Base-by-base conservation (phyloP, 1,139 yeast species). In the Zygoascus hellenicus region DNA sequence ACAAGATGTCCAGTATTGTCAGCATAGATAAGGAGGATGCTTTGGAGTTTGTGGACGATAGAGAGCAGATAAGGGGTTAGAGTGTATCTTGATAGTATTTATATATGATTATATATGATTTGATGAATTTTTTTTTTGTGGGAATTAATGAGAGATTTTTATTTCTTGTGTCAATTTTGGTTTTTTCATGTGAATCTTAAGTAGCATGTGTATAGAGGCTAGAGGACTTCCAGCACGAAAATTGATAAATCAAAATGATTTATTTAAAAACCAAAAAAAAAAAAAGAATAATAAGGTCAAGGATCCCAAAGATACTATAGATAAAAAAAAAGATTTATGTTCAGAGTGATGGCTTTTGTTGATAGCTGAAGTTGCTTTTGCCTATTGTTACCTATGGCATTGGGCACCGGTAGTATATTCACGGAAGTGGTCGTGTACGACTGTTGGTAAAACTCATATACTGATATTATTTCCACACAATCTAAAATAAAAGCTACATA, bases 1-100 rank as follows among this genome's bases (percentile, higher is more conserved):
- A 87, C 62, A 88, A 88, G 63, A 89, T 87, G 48, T 87, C 96
- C 52, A 75, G 83, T 0, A 83, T 92, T 5, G 75, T 79, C 52
- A 85, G 83, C 51, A 86, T 92, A 51, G 70, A 76, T 33, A 74
- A 76, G 50, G 81, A 78, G 9, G 87, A 83, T 51, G 97, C 98
- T 1, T 67, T 87, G 61, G 72, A 78, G 30, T 89, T 92, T 66
- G 82, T 90, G 19, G 94, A 83, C 57, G 90, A 58, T 7, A 56
- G 54, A 40, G 41, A 38, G 6, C 29, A 16, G 9, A 15, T 6
- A 10, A 11, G 3, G 15, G 40, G 29, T 19, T 10, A 16, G 9
- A 13, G 7, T n/a, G 16, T 13, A 7, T 9, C 13, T 7, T 26
- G 5, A 38, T 10, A 9, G 15, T 26, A 9, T 22, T 38, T 17